A percentile compares a stretch with the other conserved stretches of the same genome.
These are phyloP conservation scores for Aspergillus ellipticus DNA, from an alignment of 495 filamentous ascomycete genomes.

Conservation along the genomic window DNA sequence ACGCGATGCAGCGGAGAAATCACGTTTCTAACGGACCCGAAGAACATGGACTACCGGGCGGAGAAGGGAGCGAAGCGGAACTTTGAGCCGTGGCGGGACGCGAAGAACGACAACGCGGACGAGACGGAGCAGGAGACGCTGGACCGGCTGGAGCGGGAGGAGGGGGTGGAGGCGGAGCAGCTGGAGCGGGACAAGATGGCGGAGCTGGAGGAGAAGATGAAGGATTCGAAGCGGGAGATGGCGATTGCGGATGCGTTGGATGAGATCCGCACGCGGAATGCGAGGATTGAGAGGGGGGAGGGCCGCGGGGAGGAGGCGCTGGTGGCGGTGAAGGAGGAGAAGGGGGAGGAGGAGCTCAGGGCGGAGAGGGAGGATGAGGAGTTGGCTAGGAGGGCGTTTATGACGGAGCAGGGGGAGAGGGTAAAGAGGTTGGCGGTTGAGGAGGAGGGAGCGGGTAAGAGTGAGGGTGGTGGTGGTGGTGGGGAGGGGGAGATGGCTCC, in stretches of 20 bases:
- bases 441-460: slow-evolving; percentile 25
- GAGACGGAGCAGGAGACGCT: slow-evolving; percentile 87
- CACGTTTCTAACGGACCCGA: slow-evolving; percentile 91
- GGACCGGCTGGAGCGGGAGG: slow-evolving; percentile 76
- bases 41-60: slow-evolving; percentile 87
- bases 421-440: slow-evolving; percentile 49
- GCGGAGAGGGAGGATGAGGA: slow-evolving; percentile 85
- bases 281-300: slow-evolving; percentile 71
- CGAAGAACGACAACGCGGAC: slow-evolving; percentile 46
- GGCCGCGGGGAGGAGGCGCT: slow-evolving; percentile 48
- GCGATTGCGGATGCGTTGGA: slow-evolving; percentile 93
- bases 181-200: slow-evolving; percentile 69
- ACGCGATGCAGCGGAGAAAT: slow-evolving; percentile 88
- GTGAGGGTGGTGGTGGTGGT: not conserved
- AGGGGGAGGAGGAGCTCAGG: slow-evolving; percentile 56
- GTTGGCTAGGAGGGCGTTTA: slow-evolving; percentile 75
- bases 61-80: slow-evolving; percentile 87
- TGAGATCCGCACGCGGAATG: slow-evolving; percentile 89
- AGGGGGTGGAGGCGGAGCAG: slow-evolving; percentile 52
- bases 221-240: slow-evolving; percentile 97
- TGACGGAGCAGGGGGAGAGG: slow-evolving; percentile 54
- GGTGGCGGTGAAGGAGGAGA: slow-evolving; percentile 38
- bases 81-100: slow-evolving; percentile 81
- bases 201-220: slow-evolving; percentile 75
- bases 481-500: slow-evolving; percentile 18